These are phyloP conservation scores for Cystofilobasidium bisporidii DNA, from an alignment of 768 basidiomycete species.

Conservation along the genomic window DNA sequence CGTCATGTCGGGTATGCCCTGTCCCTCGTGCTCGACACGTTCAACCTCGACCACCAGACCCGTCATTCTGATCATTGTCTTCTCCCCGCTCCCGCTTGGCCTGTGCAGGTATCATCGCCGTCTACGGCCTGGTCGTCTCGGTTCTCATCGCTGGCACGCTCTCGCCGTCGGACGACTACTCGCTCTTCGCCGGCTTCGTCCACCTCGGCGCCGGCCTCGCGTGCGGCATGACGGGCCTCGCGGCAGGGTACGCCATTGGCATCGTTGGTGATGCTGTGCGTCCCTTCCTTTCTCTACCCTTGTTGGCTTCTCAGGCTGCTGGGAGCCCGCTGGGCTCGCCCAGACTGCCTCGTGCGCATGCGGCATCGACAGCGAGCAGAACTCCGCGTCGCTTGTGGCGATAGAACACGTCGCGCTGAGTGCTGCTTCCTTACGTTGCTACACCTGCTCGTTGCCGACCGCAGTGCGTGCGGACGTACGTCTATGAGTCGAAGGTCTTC, in stretches of 20 bases:
- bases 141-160: conserved; percentile 75
- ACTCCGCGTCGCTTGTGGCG: too few species aligned
- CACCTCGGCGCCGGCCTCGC: conserved; percentile 87
- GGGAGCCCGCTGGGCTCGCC: too few species aligned
- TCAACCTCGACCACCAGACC: too few species aligned
- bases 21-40: too few species aligned
- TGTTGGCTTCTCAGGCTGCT: too few species aligned
- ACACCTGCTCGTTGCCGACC: not conserved
- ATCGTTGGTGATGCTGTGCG: conserved; percentile 84
- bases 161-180: conserved; percentile 55
- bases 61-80: not conserved
- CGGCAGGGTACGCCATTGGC: conserved; percentile 92
- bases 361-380: too few species aligned
- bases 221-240: conserved; percentile 81
- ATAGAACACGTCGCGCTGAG: too few species aligned
- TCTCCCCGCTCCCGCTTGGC: not conserved
- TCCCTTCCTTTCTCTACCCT: conserved; percentile 19
- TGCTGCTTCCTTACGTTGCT: too few species aligned
- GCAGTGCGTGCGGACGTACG: conserved; percentile 82
- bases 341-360: too few species aligned
- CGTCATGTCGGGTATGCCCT: conserved; percentile 32
- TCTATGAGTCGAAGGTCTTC: conserved; percentile 82
- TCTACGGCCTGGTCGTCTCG: conserved; percentile 91
- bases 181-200: conserved; percentile 76
- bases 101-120: conserved; percentile 57